Base-by-base conservation (phyloP, 2,329 filamentous ascomycete genomes). In the Oidium heveae region DNA sequence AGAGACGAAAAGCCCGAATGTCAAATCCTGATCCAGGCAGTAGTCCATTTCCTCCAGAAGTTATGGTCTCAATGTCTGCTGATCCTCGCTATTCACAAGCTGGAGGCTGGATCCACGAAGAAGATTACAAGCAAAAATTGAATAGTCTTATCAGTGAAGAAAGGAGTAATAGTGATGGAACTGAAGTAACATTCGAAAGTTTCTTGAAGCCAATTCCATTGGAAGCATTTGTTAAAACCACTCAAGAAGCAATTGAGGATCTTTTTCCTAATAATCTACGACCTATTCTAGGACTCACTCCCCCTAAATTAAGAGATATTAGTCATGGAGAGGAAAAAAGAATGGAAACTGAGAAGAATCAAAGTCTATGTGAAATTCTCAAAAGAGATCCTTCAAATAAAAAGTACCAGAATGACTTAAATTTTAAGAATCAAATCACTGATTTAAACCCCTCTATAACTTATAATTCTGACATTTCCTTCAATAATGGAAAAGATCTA, bases 41-140 rank as follows among this genome's bases (percentile, higher is more conserved):
- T 61, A 89, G 76, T 57, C 84, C 86, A 0, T 94, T 94, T 59
- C 79, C 84, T 1, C 72, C 79, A 0, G 88, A 94, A 60, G 86
- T 79, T 4, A 69, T 96, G 56, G 75, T 93, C 3, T 86, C 86
- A 2, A 93, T 96, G 80, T 94, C 87, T 41, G 86, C 86, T 6
- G 84, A 91, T 66, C 72, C 79, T 34, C 76, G 87, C 54, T 74
- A 84, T 57, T 77, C 78, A 2, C 75, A 80, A 41, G 72, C 77
- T n/a, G 77, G 79, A n/a, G 81, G 79, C 0, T 98, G 91, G 89
- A 82, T 95, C 55, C 88, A 95, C 60, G 89, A 96, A 65, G 80
- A 86, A 50, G 88, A 94, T 63, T 89, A 82, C 63, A 72, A 77
- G 34, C 70, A 79, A 46, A 73, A 83, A 60, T 70, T 94, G 1